Conservation (phyloP, 345 rosid genomes). For the Eucalyptus sp. region DNA sequence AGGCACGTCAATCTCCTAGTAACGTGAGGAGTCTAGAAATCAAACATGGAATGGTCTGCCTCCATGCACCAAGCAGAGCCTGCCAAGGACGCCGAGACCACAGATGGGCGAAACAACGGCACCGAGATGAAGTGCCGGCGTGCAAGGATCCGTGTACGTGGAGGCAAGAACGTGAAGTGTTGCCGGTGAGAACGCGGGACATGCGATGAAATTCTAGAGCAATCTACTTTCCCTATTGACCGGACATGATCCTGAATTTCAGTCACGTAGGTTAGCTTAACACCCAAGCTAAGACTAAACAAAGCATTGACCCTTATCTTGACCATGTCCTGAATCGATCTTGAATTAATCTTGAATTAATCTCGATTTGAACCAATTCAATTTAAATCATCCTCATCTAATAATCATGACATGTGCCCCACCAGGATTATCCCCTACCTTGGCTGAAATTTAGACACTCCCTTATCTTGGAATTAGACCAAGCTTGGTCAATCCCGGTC, state of each 20-base stretch:
- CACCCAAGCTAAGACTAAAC: not conserved
- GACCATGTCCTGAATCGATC: not conserved
- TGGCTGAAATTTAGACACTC: not conserved
- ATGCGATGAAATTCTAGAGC: not conserved
- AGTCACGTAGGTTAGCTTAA: not conserved
- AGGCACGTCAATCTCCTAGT: not conserved
- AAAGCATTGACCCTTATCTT: not conserved
- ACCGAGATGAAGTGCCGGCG: not conserved
- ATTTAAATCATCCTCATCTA: not conserved
- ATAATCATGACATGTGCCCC: not conserved
- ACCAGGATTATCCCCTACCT: not conserved
- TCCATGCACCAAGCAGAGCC: not conserved
- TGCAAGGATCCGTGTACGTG: not conserved
- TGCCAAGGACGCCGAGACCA: fast-evolving
- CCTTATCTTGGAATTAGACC: not conserved
- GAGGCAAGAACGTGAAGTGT: not conserved
- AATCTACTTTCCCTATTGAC: not conserved
- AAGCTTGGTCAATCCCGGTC: not conserved
- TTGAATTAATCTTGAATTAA: not conserved
- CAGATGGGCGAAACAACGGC: not conserved
- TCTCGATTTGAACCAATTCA: not conserved
- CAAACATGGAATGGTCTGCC: not conserved
- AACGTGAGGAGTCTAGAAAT: not conserved
- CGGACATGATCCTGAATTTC: not conserved
- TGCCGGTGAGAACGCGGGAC: not conserved